These are phyloP conservation scores for Flaveria robusta DNA, from an alignment of 129 eudicot species.

Conservation along the genomic window DNA sequence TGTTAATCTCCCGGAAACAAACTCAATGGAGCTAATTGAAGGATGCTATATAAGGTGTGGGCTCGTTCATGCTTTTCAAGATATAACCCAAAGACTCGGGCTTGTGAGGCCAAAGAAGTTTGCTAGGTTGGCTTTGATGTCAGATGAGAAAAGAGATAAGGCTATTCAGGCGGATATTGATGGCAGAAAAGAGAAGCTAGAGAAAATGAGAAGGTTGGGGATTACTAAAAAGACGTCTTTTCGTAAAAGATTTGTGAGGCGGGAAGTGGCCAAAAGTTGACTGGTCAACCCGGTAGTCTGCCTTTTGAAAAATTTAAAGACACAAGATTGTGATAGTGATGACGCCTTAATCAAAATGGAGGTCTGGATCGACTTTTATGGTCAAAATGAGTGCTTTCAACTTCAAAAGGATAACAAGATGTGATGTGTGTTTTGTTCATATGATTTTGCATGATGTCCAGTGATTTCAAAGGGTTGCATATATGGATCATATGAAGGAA, in stretches of 20 bases:
- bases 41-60: conserved; percentile 87
- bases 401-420: background rate
- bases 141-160: conserved; percentile 76
- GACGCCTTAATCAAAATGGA: too few species aligned
- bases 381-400: background rate
- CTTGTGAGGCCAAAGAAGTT: conserved; percentile 77
- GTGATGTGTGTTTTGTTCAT: background rate
- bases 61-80: conserved; percentile 89
- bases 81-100: conserved; percentile 76
- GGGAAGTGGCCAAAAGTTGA: conserved; percentile 34
- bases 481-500: conserved; percentile 21
- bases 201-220: conserved; percentile 56
- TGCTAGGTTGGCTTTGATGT: conserved; percentile 85
- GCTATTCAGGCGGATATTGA: conserved; percentile 76
- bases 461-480: background rate
- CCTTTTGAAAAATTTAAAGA: too few species aligned
- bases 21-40: conserved; percentile 83
- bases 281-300: background rate
- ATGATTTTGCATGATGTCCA: conserved; percentile 3
- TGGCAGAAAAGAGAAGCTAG: conserved; percentile 73
- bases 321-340: too few species aligned
- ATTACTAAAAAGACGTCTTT: conserved; percentile 31
- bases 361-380: too few species aligned
- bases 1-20: conserved; percentile 54
- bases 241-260: conserved; percentile 41